Evolutionary conservation across 306 rosid species (phyloP).

Genomic region (Rosa chinensis): DNA sequence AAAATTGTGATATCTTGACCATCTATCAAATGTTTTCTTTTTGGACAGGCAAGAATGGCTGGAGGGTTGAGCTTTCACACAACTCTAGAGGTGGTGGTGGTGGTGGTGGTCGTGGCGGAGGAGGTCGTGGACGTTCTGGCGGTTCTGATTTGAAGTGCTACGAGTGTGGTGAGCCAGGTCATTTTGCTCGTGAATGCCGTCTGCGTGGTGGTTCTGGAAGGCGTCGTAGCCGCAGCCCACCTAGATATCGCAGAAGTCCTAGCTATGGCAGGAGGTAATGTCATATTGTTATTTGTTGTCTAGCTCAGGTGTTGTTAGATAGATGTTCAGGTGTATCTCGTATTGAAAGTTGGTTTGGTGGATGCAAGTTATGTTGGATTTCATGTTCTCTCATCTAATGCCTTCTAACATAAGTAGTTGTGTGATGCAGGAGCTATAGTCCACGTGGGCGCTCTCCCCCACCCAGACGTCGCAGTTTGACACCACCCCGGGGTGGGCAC

Average conservation of each 20-base stretch:
- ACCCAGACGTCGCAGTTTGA: slow-evolving; percentile 87
- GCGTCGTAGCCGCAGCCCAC: slow-evolving; percentile 92
- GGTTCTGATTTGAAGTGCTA: slow-evolving; percentile 98
- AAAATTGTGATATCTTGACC: neutral
- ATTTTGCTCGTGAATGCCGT: slow-evolving; percentile 97
- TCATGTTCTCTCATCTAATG: neutral
- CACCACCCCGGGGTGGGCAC: slow-evolving; percentile 72
- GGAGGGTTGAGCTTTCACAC: slow-evolving; percentile 99
- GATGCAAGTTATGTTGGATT: neutral
- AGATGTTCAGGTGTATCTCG: neutral
- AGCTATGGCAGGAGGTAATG: slow-evolving; percentile 93
- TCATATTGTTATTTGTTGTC: neutral
- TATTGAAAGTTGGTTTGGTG: neutral
- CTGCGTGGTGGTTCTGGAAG: slow-evolving; percentile 91
- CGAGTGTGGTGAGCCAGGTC: slow-evolving; percentile 99
- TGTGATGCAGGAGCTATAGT: slow-evolving; percentile 75
- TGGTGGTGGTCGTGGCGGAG: slow-evolving; percentile 70
- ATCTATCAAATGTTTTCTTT: neutral
- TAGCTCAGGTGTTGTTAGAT: neutral
- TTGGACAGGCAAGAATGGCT: slow-evolving; percentile 83
- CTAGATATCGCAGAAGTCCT: slow-evolving; percentile 91
- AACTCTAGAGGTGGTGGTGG: slow-evolving; percentile 86
- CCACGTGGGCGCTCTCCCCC: slow-evolving; percentile 72
- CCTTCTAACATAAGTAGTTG: slow-evolving; percentile 19
- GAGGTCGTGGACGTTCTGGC: slow-evolving; percentile 86